phyloP scores from a whole-genome alignment of 2,329 filamentous ascomycete genomes.

The Beauveria medogensis region DNA sequence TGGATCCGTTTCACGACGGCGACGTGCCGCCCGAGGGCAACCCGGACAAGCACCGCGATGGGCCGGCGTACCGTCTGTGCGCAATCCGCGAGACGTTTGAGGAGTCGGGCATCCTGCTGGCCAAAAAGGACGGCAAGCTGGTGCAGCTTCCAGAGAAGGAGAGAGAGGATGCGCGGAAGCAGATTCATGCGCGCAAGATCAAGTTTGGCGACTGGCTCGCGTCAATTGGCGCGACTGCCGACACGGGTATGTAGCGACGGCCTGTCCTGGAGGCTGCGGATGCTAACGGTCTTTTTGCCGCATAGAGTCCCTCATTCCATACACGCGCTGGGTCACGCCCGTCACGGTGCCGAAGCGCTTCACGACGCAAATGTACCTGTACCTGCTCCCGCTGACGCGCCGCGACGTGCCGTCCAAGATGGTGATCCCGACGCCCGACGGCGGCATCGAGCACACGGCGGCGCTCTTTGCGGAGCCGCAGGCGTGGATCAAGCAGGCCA shows the following conservation, averaged over 20 bases:
- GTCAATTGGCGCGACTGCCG: slow-evolving; percentile 49
- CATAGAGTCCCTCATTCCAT: slow-evolving; percentile 55
- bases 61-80: slow-evolving; percentile 65
- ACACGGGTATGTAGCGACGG: slow-evolving; percentile 46
- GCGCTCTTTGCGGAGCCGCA: slow-evolving; percentile 66
- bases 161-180: slow-evolving; percentile 56
- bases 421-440: slow-evolving; percentile 63
- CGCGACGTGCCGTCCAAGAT: slow-evolving; percentile 34
- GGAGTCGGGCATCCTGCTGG: slow-evolving; percentile 83
- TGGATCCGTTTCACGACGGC: slow-evolving; percentile 72
- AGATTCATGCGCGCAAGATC: slow-evolving; percentile 58
- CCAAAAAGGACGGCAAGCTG: slow-evolving; percentile 44
- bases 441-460: slow-evolving; percentile 57
- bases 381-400: slow-evolving; percentile 59
- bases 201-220: slow-evolving; percentile 60
- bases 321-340: slow-evolving; percentile 90
- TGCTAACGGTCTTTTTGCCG: not conserved
- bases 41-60: slow-evolving; percentile 58
- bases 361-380: slow-evolving; percentile 95
- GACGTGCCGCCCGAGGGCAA: slow-evolving; percentile 36
- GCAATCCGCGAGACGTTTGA: slow-evolving; percentile 92
- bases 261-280: not conserved
- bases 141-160: slow-evolving; percentile 52
- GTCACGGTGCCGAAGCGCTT: slow-evolving; percentile 65
- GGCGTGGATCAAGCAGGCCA: slow-evolving; percentile 60